These are phyloP conservation scores for Ganoderma meredithae DNA, from an alignment of 1,284 basidiomycete genomes.

Conservation along the genomic window DNA sequence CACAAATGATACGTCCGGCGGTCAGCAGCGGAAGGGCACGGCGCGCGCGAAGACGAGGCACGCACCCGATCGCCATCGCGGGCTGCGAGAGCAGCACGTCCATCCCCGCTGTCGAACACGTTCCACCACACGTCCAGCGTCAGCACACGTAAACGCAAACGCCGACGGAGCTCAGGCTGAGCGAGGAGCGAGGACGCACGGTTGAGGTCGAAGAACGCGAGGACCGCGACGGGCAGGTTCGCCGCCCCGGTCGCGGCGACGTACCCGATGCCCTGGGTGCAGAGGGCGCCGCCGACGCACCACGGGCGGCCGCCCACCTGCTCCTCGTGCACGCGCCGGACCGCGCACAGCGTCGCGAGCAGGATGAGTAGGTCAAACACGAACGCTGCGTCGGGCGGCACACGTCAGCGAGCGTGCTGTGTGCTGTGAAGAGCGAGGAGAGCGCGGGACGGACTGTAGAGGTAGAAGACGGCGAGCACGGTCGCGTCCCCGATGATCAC, in stretches of 20 bases:
- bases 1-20: neutral
- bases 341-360: constrained; percentile 22
- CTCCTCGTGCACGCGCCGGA: constrained; percentile 19
- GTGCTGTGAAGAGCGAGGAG: no score
- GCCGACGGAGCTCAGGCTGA: neutral
- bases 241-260: constrained; percentile 23
- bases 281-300: constrained; percentile 23
- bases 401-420: neutral
- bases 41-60: neutral
- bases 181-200: constrained; percentile 9
- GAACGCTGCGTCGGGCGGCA: constrained; percentile 16
- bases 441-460: no score
- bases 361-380: constrained; percentile 25
- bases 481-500: constrained; percentile 14
- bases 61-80: constrained; percentile 24
- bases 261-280: constrained; percentile 30
- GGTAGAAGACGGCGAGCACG: constrained; percentile 21
- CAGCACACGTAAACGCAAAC: neutral
- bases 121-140: no score
- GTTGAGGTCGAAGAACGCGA: constrained; percentile 25
- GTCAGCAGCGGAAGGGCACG: neutral
- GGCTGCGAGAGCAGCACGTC: constrained; percentile 24
- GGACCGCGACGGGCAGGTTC: constrained; percentile 25
- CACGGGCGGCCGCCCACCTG: constrained; percentile 11
- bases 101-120: constrained; percentile 18